A percentile compares a stretch with the other conserved stretches of the same genome.
phyloP scores from a whole-genome alignment of 805 yeast genomes.

The Saturnispora kantuleensis region DNA sequence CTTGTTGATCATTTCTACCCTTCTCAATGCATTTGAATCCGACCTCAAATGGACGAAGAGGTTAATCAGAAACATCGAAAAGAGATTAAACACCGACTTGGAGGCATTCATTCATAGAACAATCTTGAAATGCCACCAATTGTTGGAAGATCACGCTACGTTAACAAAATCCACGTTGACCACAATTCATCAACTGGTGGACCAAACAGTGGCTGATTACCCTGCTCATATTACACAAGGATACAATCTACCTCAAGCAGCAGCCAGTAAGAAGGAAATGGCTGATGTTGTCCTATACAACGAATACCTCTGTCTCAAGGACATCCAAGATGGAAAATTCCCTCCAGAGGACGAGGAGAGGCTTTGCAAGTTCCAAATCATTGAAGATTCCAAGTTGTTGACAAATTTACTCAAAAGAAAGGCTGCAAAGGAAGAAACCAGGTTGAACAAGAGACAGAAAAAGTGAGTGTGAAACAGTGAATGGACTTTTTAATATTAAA shows the following conservation, averaged over 20 bases:
- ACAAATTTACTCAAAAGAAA: constrained; percentile 50
- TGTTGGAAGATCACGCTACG: constrained; percentile 41
- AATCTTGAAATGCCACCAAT: constrained; percentile 50
- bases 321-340: constrained; percentile 22
- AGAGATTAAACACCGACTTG: constrained; percentile 19
- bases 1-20: constrained; percentile 40
- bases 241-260: constrained; percentile 14
- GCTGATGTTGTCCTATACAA: constrained; percentile 47
- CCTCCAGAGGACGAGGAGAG: constrained; percentile 18
- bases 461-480: constrained; percentile 10
- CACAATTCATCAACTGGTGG: constrained; percentile 28
- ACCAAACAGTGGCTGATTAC: constrained; percentile 35
- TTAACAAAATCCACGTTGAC: constrained; percentile 28
- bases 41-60: constrained; percentile 26
- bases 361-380: constrained; percentile 27
- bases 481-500: no score
- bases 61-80: constrained; percentile 16
- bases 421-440: constrained; percentile 20
- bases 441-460: constrained; percentile 20
- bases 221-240: constrained; percentile 25
- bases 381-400: constrained; percentile 51
- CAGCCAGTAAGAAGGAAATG: constrained; percentile 29
- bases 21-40: constrained; percentile 24
- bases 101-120: constrained; percentile 36
- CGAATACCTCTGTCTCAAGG: constrained; percentile 43